Base-by-base conservation (phyloP, 1,139 yeast species). In the Nakaseomyces nivariensis region DNA sequence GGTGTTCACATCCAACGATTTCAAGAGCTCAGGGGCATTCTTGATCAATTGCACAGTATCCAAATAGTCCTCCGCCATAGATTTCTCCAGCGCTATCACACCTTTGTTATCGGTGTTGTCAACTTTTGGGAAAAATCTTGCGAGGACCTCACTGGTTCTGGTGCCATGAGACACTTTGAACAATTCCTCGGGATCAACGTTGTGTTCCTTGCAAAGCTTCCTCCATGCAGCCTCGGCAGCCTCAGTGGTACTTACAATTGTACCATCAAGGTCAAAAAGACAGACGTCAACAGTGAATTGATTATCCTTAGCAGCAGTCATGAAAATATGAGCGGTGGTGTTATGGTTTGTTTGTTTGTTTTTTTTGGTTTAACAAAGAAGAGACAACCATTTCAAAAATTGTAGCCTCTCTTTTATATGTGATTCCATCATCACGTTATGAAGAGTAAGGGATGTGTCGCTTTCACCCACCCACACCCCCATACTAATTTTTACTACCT, bases 231-330 rank as follows among this genome's bases (percentile, higher is more conserved):
- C 79, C 64, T 83, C 85, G 55, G 83, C 82, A 51, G 89, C 86
- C 52, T 77, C 78, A 49, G 88, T 82, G 48, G 90, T 82, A 62
- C 79, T 77, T 59, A 84, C 85, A 57, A 84, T 72, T 43, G 92
- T 85, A 50, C 92, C 92, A 63, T 84, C 92, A 54, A 87, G 75
- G 66, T 84, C 92, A 62, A 84, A 84, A 54, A 84, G 75, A 54
- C 66, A 62, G 8, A 59, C 47, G 47, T 62, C 63, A 32, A 58
- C 62, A 13, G 44, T 41, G 34, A 41, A 41, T 22, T 29, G 44
- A 13, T 41, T 41, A 17, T 38, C 42, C 31, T 38, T 38, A n/a
- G 40, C 25, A 37, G 40, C 40, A 37, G 40, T 37, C 40, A 37
- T 37, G 22, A 17, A 1, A 17, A 17, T 17, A 17, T 17, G 1